Evolutionary conservation across 140 eudicot genomes (phyloP).

Genomic region (Cichorium intybus): DNA sequence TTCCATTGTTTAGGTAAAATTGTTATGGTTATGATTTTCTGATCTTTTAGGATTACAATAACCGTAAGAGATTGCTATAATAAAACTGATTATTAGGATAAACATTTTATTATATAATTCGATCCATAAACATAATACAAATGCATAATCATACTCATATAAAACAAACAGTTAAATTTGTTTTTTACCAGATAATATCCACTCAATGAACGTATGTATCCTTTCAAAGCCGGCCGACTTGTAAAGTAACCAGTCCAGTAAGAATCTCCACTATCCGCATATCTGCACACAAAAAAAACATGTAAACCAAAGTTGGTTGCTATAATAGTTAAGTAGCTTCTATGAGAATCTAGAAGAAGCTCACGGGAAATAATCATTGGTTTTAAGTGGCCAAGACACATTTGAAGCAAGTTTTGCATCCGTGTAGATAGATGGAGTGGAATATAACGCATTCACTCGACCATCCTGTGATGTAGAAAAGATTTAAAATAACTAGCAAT

Average conservation of each 20-base stretch:
- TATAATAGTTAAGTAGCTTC: neutral
- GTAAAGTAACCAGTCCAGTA: constrained; percentile 93
- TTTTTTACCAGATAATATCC: constrained; percentile 79
- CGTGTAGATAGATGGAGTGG: constrained; percentile 88
- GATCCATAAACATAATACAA: neutral
- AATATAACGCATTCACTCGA: constrained; percentile 83
- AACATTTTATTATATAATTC: neutral
- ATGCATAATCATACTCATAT: neutral
- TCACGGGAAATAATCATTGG: constrained; percentile 89
- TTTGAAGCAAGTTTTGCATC: constrained; percentile 79
- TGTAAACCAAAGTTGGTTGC: neutral
- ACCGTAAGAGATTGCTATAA: neutral
- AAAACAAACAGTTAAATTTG: neutral
- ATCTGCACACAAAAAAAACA: constrained; percentile 42
- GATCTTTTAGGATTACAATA: too few species aligned
- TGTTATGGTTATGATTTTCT: neutral
- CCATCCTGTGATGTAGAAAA: constrained; percentile 63
- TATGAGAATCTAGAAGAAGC: constrained; percentile 10
- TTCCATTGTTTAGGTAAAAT: too few species aligned
- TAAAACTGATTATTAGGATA: neutral
- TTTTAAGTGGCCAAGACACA: constrained; percentile 81
- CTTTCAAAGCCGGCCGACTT: constrained; percentile 86
- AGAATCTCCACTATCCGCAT: constrained; percentile 70
- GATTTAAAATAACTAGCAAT: neutral
- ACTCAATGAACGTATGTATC: constrained; percentile 80